These are phyloP conservation scores for Peronospora destructor DNA, from an alignment of 352 stramenopile species.

Conservation along the genomic window DNA sequence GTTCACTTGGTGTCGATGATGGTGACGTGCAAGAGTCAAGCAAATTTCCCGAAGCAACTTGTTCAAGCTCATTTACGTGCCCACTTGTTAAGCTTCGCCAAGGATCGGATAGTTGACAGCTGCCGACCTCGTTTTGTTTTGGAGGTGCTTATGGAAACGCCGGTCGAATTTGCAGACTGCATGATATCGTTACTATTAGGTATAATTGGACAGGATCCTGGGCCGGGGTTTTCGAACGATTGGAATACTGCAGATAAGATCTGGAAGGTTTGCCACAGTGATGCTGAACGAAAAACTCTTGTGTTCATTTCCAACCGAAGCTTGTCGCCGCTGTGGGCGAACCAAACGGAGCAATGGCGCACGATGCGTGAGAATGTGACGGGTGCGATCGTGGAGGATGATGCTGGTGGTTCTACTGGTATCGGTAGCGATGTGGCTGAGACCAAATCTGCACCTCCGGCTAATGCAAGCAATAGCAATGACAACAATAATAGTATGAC, in stretches of 20 bases:
- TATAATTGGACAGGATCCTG: constrained; percentile 9
- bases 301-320: constrained; percentile 21
- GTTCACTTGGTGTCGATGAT: constrained; percentile 57
- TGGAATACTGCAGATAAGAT: constrained; percentile 21
- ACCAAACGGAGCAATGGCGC: constrained; percentile 22
- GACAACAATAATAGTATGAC: background rate
- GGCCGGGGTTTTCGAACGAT: constrained; percentile 4
- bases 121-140: constrained; percentile 32
- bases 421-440: background rate
- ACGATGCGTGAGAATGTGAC: constrained; percentile 14
- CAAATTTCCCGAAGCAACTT: constrained; percentile 60
- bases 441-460: background rate
- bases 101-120: constrained; percentile 4
- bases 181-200: constrained; percentile 35
- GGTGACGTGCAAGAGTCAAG: constrained; percentile 41
- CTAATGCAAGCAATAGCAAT: background rate
- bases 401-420: background rate
- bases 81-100: constrained; percentile 23
- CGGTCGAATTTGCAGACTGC: constrained; percentile 48
- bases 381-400: background rate
- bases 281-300: constrained; percentile 31
- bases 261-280: constrained; percentile 29
- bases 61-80: constrained; percentile 55
- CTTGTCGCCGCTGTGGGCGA: constrained; percentile 18
- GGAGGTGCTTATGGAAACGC: constrained; percentile 46